Evolutionary conservation across 495 filamentous ascomycete genomes (phyloP).

Genomic region (Annulohypoxylon stygium): DNA sequence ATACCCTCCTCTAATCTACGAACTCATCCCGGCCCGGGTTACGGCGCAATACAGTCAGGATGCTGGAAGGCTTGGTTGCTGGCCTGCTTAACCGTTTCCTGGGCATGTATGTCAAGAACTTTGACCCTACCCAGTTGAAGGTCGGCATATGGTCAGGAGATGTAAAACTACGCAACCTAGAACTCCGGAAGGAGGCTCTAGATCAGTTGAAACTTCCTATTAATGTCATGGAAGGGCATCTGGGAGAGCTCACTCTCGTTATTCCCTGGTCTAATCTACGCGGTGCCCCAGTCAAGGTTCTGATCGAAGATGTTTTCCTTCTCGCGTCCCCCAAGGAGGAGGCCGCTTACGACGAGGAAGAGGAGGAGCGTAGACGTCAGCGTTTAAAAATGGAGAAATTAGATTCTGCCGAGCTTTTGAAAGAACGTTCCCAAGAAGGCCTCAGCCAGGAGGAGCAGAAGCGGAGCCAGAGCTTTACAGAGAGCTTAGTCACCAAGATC

Average conservation of each 20-base stretch:
- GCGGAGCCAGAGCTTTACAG: slow-evolving; percentile 95
- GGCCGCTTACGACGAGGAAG: slow-evolving; percentile 89
- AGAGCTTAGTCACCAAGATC: slow-evolving; percentile 93
- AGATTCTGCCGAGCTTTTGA: slow-evolving; percentile 92
- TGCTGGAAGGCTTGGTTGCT: slow-evolving; percentile 78
- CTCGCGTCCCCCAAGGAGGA: slow-evolving; percentile 95
- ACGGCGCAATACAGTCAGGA: slow-evolving; percentile 63
- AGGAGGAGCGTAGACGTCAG: slow-evolving; percentile 86
- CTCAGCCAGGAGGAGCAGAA: slow-evolving; percentile 95
- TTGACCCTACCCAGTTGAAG: slow-evolving; percentile 95
- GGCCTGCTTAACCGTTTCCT: slow-evolving; percentile 97
- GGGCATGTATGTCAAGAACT: slow-evolving; percentile 99
- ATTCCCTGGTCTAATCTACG: slow-evolving; percentile 97
- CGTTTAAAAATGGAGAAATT: slow-evolving; percentile 96
- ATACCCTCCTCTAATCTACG: slow-evolving; percentile 45
- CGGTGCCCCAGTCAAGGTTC: slow-evolving; percentile 92
- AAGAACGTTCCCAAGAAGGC: slow-evolving; percentile 90
- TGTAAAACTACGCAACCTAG: slow-evolving; percentile 90
- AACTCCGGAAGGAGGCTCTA: slow-evolving; percentile 92
- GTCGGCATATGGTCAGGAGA: slow-evolving; percentile 99
- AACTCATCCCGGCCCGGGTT: slow-evolving; percentile 63
- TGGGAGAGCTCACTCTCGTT: slow-evolving; percentile 87
- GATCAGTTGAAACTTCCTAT: slow-evolving; percentile 95
- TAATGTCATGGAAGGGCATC: slow-evolving; percentile 95
- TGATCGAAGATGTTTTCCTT: slow-evolving; percentile 96